Evolutionary conservation across 495 filamentous ascomycete species (phyloP), one percentile per base, ranked within the genome.

Genomic region (Neurospora sp.): DNA sequence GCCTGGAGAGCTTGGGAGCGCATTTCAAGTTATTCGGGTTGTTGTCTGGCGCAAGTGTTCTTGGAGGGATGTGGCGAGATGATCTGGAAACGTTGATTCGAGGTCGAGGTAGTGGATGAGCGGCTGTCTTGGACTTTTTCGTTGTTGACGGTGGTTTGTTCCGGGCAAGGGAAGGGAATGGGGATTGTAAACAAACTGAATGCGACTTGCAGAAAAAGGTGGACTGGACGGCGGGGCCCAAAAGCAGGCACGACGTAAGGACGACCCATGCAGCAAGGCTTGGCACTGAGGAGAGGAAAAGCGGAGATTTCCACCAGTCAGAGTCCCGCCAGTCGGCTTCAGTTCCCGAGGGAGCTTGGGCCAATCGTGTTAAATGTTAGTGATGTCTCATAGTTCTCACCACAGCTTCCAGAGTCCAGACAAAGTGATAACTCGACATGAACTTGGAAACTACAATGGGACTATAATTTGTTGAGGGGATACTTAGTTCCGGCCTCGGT

Each of bases 1-100:
- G n/a, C 35, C 39, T 77, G 80, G 70, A 79, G 74, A 72, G 76
- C 76, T 42, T 49, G 75, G 60, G 80, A 77, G 35, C 75, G 73
- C 80, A 81, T 81, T 40, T 78, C 27, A 12, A 10, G 60, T 11
- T 14, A 40, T 41, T 9, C 71, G 14, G 66, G 37, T 38, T 44
- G 44, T 46, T 39, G 70, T 23, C 23, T 18, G 31, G 39, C 39
- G 62, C 69, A 70, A 54, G 39, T 23, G 35, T 20, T 46, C 38
- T 72, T 18, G 37, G 46, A 18, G 1, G 37, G 37, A 38, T 38
- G 37, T 49, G 44, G 42, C 42, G 16, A 44, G 41, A 42, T 38
- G 37, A 8, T 38, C 37, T 38, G 37, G 37, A 38, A 38, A 38
- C 27, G 37, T 38, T 38, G 37, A 38, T 62, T 62, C 5, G 54